A percentile compares a stretch with the other conserved stretches of the same genome.
These are phyloP conservation scores for Epithemia pelagica DNA, from an alignment of 108 stramenopile species.

Conservation along the genomic window DNA sequence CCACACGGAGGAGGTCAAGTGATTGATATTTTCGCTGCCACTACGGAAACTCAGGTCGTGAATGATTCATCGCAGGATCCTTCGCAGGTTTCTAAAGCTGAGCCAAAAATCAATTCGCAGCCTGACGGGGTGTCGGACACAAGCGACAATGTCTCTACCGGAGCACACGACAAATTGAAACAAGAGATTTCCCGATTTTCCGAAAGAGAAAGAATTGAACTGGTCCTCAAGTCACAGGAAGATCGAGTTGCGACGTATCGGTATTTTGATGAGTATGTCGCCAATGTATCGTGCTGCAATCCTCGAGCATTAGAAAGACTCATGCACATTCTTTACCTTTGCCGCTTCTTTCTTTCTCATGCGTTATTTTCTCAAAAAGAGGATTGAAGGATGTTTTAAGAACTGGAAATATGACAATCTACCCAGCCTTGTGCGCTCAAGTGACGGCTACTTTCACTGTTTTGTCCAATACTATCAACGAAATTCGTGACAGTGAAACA, in stretches of 20 bases:
- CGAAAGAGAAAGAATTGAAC: background rate
- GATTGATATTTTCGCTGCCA: constrained; percentile 37
- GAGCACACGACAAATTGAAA: too few species aligned
- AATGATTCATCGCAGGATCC: background rate
- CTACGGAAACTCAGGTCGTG: background rate
- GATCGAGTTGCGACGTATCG: constrained; percentile 65
- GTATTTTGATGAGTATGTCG: constrained; percentile 46
- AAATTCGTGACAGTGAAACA: constrained; percentile 17
- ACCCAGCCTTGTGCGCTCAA: constrained; percentile 54
- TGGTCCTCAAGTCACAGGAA: constrained; percentile 43
- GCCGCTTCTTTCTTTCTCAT: too few species aligned
- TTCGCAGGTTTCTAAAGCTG: background rate
- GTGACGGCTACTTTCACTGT: constrained; percentile 76
- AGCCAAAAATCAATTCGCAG: background rate
- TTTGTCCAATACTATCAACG: constrained; percentile 63
- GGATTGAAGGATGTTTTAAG: constrained; percentile 47
- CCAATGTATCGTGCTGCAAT: background rate
- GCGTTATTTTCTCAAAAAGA: too few species aligned
- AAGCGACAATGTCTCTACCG: background rate
- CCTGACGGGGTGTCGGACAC: background rate
- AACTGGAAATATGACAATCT: constrained; percentile 54
- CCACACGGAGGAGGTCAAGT: constrained; percentile 50
- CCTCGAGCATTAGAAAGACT: background rate
- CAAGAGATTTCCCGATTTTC: background rate
- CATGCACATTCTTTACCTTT: too few species aligned